Conservation (phyloP, 2,329 filamentous ascomycete genomes). For the Xylariomycetidae sp. region DNA sequence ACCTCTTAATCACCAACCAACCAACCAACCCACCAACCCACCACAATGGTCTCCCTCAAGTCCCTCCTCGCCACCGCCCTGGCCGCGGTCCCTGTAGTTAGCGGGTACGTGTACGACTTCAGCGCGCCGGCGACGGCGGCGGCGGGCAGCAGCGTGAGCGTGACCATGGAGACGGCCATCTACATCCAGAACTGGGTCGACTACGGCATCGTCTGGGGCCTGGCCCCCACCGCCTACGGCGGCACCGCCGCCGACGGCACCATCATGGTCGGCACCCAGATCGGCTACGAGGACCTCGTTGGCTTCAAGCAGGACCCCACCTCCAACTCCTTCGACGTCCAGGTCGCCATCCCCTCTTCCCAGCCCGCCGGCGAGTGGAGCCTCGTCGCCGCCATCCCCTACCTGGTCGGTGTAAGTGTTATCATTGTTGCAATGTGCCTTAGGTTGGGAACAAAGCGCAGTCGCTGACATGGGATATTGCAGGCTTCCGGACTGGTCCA, state of each 20-base stretch:
- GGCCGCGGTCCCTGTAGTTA: slow-evolving; percentile 15
- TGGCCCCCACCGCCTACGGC: slow-evolving; percentile 9
- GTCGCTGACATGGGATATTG: slow-evolving; percentile 2
- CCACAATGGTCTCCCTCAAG: slow-evolving; percentile 23
- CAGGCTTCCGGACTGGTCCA: slow-evolving; percentile 20
- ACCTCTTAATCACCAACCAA: background rate
- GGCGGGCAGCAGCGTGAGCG: slow-evolving; percentile 20
- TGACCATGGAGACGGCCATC: slow-evolving; percentile 21
- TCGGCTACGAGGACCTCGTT: slow-evolving; percentile 24
- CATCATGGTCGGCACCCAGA: slow-evolving; percentile 22
- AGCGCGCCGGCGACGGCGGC: slow-evolving; percentile 15
- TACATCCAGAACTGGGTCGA: slow-evolving; percentile 31
- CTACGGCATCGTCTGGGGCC: slow-evolving; percentile 26
- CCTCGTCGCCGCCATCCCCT: slow-evolving; percentile 22
- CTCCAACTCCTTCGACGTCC: slow-evolving; percentile 16
- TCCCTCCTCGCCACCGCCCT: slow-evolving; percentile 18
- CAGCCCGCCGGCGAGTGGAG: slow-evolving; percentile 16
- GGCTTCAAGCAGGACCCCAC: slow-evolving; percentile 12
- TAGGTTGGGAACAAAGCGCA: too few species aligned
- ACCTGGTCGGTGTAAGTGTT: slow-evolving; percentile 23
- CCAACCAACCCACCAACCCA: background rate
- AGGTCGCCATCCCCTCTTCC: slow-evolving; percentile 12
- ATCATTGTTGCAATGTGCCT: too few species aligned
- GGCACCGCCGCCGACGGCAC: slow-evolving; percentile 10
- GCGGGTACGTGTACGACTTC: slow-evolving; percentile 20